Evolutionary conservation across 495 filamentous ascomycete genomes (phyloP).

Genomic region (Aspergillus conjunctus): DNA sequence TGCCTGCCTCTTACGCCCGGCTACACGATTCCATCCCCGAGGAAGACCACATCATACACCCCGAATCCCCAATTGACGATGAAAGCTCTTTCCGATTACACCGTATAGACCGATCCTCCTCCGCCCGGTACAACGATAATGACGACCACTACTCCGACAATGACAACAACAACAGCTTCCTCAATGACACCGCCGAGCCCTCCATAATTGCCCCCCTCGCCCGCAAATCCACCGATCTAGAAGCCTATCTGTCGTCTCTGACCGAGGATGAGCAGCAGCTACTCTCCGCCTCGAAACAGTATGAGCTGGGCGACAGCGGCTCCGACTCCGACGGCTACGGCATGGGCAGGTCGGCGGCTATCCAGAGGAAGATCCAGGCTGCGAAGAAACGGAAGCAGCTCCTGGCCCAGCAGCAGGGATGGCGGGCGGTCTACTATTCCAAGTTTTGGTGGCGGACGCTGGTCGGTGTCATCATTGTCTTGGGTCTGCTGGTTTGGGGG

Average conservation of each 20-base stretch:
- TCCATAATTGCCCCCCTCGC: constrained; percentile 15
- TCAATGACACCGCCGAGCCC: constrained; percentile 12
- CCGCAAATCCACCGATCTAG: constrained; percentile 29
- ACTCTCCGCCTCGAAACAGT: constrained; percentile 25
- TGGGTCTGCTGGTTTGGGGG: constrained; percentile 26
- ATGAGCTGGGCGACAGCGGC: constrained; percentile 23
- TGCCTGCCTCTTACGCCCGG: constrained; percentile 18
- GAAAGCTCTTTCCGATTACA: constrained; percentile 12
- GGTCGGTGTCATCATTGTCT: constrained; percentile 24
- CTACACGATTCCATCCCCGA: constrained; percentile 24
- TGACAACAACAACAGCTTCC: constrained; percentile 3
- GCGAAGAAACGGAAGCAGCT: constrained; percentile 13
- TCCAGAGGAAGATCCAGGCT: constrained; percentile 9
- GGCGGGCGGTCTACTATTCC: constrained; percentile 26
- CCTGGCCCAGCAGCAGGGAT: constrained; percentile 18
- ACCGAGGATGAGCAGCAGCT: constrained; percentile 32
- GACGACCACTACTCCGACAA: constrained; percentile 4
- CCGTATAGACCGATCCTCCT: constrained; percentile 18
- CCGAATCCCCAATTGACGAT: constrained; percentile 16
- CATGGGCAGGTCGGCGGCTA: constrained; percentile 4
- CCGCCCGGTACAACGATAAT: constrained; percentile 4
- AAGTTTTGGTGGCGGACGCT: constrained; percentile 30
- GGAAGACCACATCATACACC: constrained; percentile 16
- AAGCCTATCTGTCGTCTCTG: constrained; percentile 28
- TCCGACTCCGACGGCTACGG: constrained; percentile 22